These are phyloP conservation scores for Yamadazyma tumulicola DNA, from an alignment of 805 yeast genomes.

Conservation along the genomic window DNA sequence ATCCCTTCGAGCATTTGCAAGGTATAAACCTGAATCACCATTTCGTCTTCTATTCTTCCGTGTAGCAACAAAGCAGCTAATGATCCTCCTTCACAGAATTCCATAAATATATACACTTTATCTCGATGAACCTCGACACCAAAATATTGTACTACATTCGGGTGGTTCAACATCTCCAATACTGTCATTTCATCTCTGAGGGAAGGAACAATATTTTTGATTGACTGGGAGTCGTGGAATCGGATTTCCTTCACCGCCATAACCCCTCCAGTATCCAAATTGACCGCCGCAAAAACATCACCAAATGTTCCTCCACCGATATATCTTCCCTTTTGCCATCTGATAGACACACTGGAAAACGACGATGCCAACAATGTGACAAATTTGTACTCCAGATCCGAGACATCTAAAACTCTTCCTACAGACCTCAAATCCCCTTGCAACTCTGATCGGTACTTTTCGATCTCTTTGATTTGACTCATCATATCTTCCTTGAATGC, in stretches of 20 bases:
- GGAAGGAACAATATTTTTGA: conserved; percentile 78
- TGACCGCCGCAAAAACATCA: conserved; percentile 85
- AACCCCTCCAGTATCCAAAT: conserved; percentile 90
- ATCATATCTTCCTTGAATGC: conserved; percentile 67
- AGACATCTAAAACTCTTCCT: conserved; percentile 87
- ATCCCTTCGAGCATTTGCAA: conserved; percentile 92
- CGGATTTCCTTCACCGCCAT: conserved; percentile 96
- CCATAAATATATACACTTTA: conserved; percentile 94
- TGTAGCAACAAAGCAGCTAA: conserved; percentile 79
- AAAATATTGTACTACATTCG: conserved; percentile 92
- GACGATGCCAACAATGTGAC: conserved; percentile 84
- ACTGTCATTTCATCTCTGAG: conserved; percentile 97
- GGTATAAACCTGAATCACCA: conserved; percentile 85
- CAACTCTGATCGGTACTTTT: conserved; percentile 46
- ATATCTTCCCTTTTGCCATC: conserved; percentile 95
- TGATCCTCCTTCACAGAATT: conserved; percentile 94
- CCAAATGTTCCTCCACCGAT: conserved; percentile 98
- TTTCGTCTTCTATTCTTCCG: conserved; percentile 93
- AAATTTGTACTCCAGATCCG: conserved; percentile 83
- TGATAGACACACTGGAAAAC: conserved; percentile 81
- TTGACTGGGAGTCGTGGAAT: conserved; percentile 82
- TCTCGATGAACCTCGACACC: conserved; percentile 98
- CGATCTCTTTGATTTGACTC: conserved; percentile 62
- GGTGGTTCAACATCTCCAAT: conserved; percentile 90
- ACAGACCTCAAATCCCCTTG: conserved; percentile 47